Evolutionary conservation across 2,329 filamentous ascomycete genomes (phyloP).

Genomic region (Pyricularia pennisetigena): DNA sequence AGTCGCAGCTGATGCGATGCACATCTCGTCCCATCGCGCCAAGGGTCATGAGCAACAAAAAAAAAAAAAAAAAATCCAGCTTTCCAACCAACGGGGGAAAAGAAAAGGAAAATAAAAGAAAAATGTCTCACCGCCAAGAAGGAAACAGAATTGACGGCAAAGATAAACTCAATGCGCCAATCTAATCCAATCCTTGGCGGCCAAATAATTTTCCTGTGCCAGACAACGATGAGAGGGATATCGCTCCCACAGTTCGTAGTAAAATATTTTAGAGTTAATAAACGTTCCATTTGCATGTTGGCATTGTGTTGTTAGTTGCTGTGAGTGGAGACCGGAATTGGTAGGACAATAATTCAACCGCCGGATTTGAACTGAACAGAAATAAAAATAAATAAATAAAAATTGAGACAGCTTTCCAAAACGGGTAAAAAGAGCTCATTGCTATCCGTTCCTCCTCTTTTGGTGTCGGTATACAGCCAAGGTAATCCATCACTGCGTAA

Average conservation of each 20-base stretch:
- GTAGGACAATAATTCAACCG: background rate
- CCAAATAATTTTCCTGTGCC: background rate
- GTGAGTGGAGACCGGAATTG: background rate
- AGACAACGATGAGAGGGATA: background rate
- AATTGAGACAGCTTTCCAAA: background rate
- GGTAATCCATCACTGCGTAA: background rate
- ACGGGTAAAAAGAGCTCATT: background rate
- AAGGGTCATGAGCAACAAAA: background rate
- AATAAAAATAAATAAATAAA: too few species aligned
- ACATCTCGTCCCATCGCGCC: background rate
- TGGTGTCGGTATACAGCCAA: too few species aligned
- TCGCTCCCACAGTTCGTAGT: background rate
- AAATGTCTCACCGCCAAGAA: background rate
- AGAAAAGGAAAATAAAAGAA: background rate
- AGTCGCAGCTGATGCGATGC: background rate
- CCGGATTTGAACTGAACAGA: background rate
- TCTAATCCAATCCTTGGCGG: background rate
- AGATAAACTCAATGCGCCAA: background rate
- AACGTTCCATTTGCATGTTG: background rate
- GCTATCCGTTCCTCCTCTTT: background rate
- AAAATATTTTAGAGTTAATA: background rate
- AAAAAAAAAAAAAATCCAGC: background rate
- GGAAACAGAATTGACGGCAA: background rate
- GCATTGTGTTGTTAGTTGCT: background rate
- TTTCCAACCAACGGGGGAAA: background rate